Base-by-base conservation (phyloP, 148 eudicot species). In the Nyssa sinensis region DNA sequence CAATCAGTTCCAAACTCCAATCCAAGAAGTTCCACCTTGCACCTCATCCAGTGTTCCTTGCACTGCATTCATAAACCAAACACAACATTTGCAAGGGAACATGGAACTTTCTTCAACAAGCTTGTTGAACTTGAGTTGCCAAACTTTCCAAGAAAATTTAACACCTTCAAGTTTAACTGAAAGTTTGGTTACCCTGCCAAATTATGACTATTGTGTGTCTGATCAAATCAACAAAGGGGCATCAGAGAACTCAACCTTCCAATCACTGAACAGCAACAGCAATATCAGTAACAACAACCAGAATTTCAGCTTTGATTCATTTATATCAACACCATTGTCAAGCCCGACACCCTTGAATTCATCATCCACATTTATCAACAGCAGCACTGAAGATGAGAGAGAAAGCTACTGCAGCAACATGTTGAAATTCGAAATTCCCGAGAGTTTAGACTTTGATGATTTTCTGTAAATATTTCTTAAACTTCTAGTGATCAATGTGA, bases 341-440 rank as follows among this genome's bases (percentile, higher is more conserved):
- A 78, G 77, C 23, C 58, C 82, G 13, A 65, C 75, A 7, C 73
- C 71, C 1, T 47, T 75, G 67, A 84, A 72, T 62, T 77, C 81
- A 11, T 37, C 82, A 0, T 71, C 84, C 0, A 55, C 82, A 1
- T 78, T 78, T 39, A 30, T 81, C 24, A 78, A 81, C 57, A 62
- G 76, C 51, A 37, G 78, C 72, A 69, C 70, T 0, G 86, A 83
- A 61, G 81, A 81, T 64, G 88, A 85, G 51, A 77, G n/a, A 17
- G 82, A 83, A 25, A 80, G 83, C 37, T 80, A 73, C 61, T 79
- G 83, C 77, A 79, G 83, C 64, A 66, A 70, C 74, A n/a, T 79
- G 72, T 58, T 82, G 32, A 85, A 80, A 70, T 85, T 85, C 71
- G 83, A 82, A 28, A 82, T 82, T 33, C 88, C 88, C 0, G 86